These are phyloP conservation scores for Ogataea salicorniae DNA, from an alignment of 805 yeast species.

Conservation along the genomic window DNA sequence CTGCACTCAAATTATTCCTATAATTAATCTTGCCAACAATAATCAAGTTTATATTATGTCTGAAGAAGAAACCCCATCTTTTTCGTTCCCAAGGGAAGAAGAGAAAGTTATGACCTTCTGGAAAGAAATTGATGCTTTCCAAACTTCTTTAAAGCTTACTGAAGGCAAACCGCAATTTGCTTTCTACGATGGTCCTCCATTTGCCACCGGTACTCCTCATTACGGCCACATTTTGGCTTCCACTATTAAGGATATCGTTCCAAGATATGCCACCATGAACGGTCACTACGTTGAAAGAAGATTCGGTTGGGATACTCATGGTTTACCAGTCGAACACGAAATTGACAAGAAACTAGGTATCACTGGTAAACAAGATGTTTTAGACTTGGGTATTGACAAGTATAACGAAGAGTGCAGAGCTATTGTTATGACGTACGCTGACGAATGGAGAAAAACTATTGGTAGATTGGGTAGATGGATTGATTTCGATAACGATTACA, in stretches of 20 bases:
- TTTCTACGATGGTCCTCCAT: conserved; percentile 98
- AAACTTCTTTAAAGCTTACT: conserved; percentile 74
- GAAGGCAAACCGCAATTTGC: conserved; percentile 84
- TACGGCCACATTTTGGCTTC: conserved; percentile 97
- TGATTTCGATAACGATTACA: conserved; percentile 97
- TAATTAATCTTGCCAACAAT: too few relatives aligned
- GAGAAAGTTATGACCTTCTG: conserved; percentile 74
- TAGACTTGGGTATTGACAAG: conserved; percentile 88
- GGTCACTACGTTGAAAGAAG: conserved; percentile 95
- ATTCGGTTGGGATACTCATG: conserved; percentile 99
- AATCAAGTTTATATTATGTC: conserved; percentile 10
- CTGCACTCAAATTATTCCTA: too few relatives aligned
- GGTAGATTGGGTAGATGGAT: conserved; percentile 98
- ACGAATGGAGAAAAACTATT: conserved; percentile 89
- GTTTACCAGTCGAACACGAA: conserved; percentile 97
- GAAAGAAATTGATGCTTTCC: conserved; percentile 94
- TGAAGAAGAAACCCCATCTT: conserved; percentile 31
- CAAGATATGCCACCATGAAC: conserved; percentile 96
- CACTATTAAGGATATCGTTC: conserved; percentile 94
- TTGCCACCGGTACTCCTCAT: conserved; percentile 99
- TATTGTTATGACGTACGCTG: conserved; percentile 96
- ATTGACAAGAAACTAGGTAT: conserved; percentile 96
- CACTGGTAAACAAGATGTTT: conserved; percentile 89
- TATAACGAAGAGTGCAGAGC: conserved; percentile 93
- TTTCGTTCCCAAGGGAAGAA: conserved; percentile 86